These are phyloP conservation scores for Pulveroboletus ravenelii DNA, from an alignment of 768 basidiomycete genomes.

Conservation along the genomic window DNA sequence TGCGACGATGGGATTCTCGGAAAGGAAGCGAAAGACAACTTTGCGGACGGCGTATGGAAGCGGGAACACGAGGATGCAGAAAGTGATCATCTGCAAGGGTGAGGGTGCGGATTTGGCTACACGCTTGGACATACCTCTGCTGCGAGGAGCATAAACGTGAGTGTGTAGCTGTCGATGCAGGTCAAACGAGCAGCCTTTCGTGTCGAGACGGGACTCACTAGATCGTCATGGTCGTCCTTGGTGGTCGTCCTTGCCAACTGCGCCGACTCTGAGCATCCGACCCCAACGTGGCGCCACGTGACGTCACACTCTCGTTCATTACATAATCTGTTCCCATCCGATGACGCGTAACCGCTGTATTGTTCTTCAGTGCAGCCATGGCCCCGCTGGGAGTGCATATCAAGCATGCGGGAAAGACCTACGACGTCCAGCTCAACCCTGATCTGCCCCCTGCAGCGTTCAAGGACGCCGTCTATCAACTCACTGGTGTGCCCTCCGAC, in stretches of 20 bases:
- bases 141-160: slow-evolving; percentile 78
- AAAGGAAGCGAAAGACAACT: slow-evolving; percentile 65
- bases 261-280: too few relatives aligned
- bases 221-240: slow-evolving; percentile 39
- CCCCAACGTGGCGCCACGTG: slow-evolving; percentile 8
- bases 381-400: slow-evolving; percentile 70
- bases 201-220: slow-evolving; percentile 29
- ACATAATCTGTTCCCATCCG: slow-evolving; percentile 30
- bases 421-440: slow-evolving; percentile 68
- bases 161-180: slow-evolving; percentile 50
- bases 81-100: slow-evolving; percentile 62
- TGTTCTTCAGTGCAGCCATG: slow-evolving; percentile 39
- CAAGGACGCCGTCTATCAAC: slow-evolving; percentile 77
- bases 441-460: slow-evolving; percentile 66
- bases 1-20: slow-evolving; percentile 64
- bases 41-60: slow-evolving; percentile 75
- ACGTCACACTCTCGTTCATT: slow-evolving; percentile 23
- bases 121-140: slow-evolving; percentile 49
- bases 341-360: slow-evolving; percentile 19
- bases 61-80: slow-evolving; percentile 79
- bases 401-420: slow-evolving; percentile 84
- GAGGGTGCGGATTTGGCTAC: not conserved
- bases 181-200: not conserved
- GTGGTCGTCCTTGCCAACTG: not conserved
- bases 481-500: slow-evolving; percentile 83